These are phyloP conservation scores for Buddleja alternifolia DNA, from an alignment of 257 asterid species.

Conservation along the genomic window DNA sequence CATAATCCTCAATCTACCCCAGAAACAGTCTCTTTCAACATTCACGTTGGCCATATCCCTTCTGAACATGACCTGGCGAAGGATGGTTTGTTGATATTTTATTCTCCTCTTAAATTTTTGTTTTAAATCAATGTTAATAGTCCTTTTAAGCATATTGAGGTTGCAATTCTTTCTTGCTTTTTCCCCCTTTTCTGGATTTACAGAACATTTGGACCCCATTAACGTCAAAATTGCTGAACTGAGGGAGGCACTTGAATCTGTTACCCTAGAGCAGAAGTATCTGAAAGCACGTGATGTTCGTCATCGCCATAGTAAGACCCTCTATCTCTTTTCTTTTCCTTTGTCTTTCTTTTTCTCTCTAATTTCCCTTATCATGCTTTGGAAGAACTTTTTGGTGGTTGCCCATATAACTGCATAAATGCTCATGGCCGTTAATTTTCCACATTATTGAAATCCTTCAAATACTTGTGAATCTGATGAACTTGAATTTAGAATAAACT, in stretches of 20 bases:
- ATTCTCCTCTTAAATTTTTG: not conserved
- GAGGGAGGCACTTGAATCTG: conserved; percentile 78
- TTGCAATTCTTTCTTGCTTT: not conserved
- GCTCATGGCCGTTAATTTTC: not conserved
- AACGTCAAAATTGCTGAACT: conserved; percentile 87
- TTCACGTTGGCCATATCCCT: conserved; percentile 88
- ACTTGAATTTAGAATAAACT: not conserved
- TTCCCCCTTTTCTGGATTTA: not conserved
- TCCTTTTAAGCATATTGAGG: not conserved
- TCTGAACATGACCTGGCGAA: conserved; percentile 73
- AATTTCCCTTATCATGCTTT: not conserved
- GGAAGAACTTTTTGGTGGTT: not conserved
- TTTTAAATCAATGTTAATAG: not conserved
- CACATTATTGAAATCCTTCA: not conserved
- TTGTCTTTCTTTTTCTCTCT: not conserved
- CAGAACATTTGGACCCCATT: conserved; percentile 82
- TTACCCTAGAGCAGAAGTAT: conserved; percentile 80
- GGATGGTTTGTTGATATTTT: conserved; percentile 62
- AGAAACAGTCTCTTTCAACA: conserved; percentile 82
- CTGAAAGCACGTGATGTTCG: conserved; percentile 75
- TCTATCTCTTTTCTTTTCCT: not conserved
- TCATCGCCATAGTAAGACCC: conserved; percentile 77
- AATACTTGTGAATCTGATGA: not conserved
- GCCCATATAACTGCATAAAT: not conserved
- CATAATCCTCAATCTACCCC: conserved; percentile 71